Evolutionary conservation across 2,329 filamentous ascomycete species (phyloP).

Genomic region (Cercospora berteroae): DNA sequence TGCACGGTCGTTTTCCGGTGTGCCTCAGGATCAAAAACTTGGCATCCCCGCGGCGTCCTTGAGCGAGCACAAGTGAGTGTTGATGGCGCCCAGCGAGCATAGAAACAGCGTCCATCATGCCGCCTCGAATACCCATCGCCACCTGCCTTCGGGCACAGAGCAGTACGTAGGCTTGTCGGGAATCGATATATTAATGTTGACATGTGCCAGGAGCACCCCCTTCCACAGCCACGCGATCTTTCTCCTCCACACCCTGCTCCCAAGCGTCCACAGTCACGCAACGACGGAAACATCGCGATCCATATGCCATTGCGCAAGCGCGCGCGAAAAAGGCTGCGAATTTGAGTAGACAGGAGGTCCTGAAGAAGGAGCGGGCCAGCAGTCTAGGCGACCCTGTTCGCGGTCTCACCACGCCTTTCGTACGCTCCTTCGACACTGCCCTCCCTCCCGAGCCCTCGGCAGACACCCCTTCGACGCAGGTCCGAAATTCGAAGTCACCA

Average conservation of each 20-base stretch:
- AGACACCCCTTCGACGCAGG: constrained; percentile 24
- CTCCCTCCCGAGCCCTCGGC: constrained; percentile 37
- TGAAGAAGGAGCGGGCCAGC: constrained; percentile 63
- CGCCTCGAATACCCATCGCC: constrained; percentile 48
- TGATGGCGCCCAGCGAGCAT: background rate
- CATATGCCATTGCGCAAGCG: constrained; percentile 77
- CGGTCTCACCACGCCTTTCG: constrained; percentile 75
- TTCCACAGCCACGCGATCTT: constrained; percentile 35
- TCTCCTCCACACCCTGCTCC: constrained; percentile 65
- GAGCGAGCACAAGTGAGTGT: background rate
- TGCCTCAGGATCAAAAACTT: background rate
- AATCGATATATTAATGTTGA: constrained; percentile 9
- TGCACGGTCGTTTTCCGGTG: background rate
- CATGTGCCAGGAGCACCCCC: constrained; percentile 15
- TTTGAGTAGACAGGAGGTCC: constrained; percentile 67
- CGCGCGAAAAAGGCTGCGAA: constrained; percentile 83
- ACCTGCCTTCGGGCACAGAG: constrained; percentile 45
- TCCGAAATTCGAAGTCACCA: constrained; percentile 14
- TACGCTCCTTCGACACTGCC: constrained; percentile 74
- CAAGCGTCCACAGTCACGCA: constrained; percentile 57
- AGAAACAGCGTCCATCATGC: constrained; percentile 38
- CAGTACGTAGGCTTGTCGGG: constrained; percentile 30
- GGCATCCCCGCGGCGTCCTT: background rate
- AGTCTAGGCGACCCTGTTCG: constrained; percentile 74
- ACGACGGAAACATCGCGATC: constrained; percentile 68